Evolutionary conservation across 2,329 filamentous ascomycete genomes (phyloP).

Genomic region (Penicillium polonicum): DNA sequence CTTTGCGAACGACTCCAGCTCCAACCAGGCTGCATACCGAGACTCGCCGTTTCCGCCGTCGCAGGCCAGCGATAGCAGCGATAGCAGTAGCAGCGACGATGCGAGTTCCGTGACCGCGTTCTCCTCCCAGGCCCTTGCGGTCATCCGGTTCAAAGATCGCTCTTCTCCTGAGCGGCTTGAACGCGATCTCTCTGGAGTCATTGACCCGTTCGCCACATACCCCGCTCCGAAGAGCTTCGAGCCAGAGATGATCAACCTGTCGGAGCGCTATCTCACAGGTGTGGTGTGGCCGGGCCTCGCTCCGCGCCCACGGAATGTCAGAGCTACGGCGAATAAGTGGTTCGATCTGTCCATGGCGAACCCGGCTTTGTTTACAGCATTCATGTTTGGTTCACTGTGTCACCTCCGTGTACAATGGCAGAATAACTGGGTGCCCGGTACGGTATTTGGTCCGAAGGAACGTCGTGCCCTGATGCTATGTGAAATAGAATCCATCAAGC

Average conservation of each 20-base stretch:
- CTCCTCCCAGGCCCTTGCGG: neutral
- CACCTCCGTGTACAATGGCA: slow-evolving; percentile 34
- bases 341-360: slow-evolving; percentile 33
- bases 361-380: slow-evolving; percentile 32
- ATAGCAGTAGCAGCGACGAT: slow-evolving; percentile 16
- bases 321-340: slow-evolving; percentile 22
- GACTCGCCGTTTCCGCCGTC: slow-evolving; percentile 10
- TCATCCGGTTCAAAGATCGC: slow-evolving; percentile 8
- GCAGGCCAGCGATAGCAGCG: slow-evolving; percentile 20
- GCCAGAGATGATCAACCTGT: slow-evolving; percentile 24
- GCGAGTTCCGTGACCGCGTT: neutral
- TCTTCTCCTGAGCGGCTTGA: slow-evolving; percentile 24
- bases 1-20: neutral
- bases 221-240: slow-evolving; percentile 23
- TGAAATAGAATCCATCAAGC: slow-evolving; percentile 36
- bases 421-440: slow-evolving; percentile 24
- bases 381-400: slow-evolving; percentile 34
- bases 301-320: slow-evolving; percentile 8
- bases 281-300: slow-evolving; percentile 33
- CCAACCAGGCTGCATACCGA: neutral
- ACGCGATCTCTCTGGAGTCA: slow-evolving; percentile 17
- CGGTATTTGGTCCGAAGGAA: slow-evolving; percentile 23
- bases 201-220: slow-evolving; percentile 33
- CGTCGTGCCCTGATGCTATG: slow-evolving; percentile 26
- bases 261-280: slow-evolving; percentile 24